Percentiles rank a stretch among this genome's conserved stretches.
phyloP scores from a whole-genome alignment of 345 rosid species.

The Boechera divaricarpa region DNA sequence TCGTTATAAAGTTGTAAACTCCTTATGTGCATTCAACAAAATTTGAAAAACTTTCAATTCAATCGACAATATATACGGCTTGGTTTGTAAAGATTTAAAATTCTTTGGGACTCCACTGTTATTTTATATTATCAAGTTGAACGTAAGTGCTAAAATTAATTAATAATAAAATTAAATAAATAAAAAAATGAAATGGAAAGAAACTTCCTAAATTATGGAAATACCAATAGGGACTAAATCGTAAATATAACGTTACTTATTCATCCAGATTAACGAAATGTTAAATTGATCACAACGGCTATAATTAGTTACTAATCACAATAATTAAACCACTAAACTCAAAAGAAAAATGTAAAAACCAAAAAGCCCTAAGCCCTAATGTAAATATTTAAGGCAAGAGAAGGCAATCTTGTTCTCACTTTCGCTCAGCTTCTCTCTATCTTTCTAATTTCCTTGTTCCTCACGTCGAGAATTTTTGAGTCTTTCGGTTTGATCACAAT shows the following conservation, averaged over 20 bases:
- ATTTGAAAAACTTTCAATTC: too few relatives aligned
- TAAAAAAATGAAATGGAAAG: too few relatives aligned
- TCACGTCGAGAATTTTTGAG: not conserved
- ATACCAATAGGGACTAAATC: not conserved
- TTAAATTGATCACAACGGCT: constrained; percentile 5
- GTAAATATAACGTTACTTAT: not conserved
- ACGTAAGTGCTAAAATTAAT: too few relatives aligned
- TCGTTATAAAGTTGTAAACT: too few relatives aligned
- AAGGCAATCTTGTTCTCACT: not conserved
- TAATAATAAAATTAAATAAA: too few relatives aligned
- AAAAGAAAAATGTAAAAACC: not conserved
- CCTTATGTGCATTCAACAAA: too few relatives aligned
- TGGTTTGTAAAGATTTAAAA: too few relatives aligned
- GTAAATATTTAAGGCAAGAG: not conserved
- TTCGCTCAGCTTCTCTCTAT: not conserved
- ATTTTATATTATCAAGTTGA: too few relatives aligned
- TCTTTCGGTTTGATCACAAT: not conserved
- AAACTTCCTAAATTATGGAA: not conserved
- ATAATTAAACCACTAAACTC: constrained; percentile 1
- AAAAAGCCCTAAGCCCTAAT: not conserved
- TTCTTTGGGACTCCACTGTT: too few relatives aligned
- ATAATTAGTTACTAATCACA: not conserved
- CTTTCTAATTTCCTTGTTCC: not conserved
- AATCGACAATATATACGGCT: too few relatives aligned
- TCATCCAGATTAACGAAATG: not conserved